Evolutionary conservation across 352 stramenopile species (phyloP), one percentile per base, ranked within the genome.

Genomic region (Phytophthora hybrid): DNA sequence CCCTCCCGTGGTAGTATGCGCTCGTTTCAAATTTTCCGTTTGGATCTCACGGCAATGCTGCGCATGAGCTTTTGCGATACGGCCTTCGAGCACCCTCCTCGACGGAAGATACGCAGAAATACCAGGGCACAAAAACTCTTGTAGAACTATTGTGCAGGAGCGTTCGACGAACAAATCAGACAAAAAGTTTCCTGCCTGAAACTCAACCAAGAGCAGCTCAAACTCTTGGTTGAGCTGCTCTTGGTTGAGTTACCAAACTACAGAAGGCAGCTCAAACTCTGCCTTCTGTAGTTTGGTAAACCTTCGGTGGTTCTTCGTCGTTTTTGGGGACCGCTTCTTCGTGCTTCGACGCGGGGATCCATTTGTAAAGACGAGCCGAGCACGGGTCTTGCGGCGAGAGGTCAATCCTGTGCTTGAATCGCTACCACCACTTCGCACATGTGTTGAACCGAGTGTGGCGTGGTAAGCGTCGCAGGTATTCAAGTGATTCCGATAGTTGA

Each of bases 141-240:
- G 19, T 13, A 70, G 41, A 3, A 39, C 54, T 52, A 23, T 53
- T 19, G 63, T 63, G 13, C 44, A 55, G 26, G 29, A 16, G n/a
- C 63, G 55, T 23, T 70, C 63, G 8, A 70, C 61, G 14, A 70
- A 70, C 19, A 58, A 14, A 37, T 63, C 63, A 3, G 63, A 29
- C 2, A 70, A 10, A 13, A 61, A 31, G 16, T 53, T 61, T n/a
- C 56, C 53, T 44, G 29, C 39, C 29, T 63, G 44, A 58, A 70
- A 69, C 14, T 47, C 34, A 41, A 63, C 21, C 6, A 63, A 29
- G n/a, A 54, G 21, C 9, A 51, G 49, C 21, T 68, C 61, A 13
- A 68, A n/a, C 46, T 68, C 49, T 41, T n/a, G n/a, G n/a, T n/a
- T n/a, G n/a, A n/a, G n/a, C n/a, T n/a, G n/a, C n/a, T n/a, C n/a